Percentiles rank a stretch among this genome's conserved stretches.
Evolutionary conservation across 139 green algal species (phyloP).

Genomic region (Volvox reticuliferus): DNA sequence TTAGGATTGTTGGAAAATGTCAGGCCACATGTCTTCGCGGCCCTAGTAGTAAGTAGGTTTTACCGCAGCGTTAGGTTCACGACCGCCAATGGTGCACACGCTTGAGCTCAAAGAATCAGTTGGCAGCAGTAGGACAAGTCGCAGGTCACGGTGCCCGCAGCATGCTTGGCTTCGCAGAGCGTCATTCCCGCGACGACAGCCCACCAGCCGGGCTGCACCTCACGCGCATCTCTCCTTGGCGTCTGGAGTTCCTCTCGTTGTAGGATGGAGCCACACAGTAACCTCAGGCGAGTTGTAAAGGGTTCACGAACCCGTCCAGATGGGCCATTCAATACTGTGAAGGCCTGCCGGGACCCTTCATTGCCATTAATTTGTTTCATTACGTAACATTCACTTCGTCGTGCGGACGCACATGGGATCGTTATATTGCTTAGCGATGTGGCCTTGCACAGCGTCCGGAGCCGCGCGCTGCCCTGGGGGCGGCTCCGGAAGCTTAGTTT

Average conservation of each 20-base stretch:
- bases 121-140: not conserved
- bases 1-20: not conserved
- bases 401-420: too few relatives aligned
- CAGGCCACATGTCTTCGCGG: not conserved
- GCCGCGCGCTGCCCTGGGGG: too few relatives aligned
- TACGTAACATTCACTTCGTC: too few relatives aligned
- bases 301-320: not conserved
- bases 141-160: not conserved
- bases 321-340: too few relatives aligned
- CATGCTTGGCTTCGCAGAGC: not conserved
- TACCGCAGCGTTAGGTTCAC: not conserved
- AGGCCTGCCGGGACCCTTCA: too few relatives aligned
- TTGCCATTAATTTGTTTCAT: too few relatives aligned
- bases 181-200: not conserved
- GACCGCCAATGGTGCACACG: not conserved
- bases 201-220: not conserved
- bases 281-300: not conserved
- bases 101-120: not conserved
- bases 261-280: constrained; percentile 19
- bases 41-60: constrained; percentile 30
- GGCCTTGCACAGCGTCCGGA: too few relatives aligned
- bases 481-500: too few relatives aligned
- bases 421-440: too few relatives aligned
- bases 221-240: not conserved
- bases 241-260: not conserved